Base-by-base conservation (phyloP, 2,329 filamentous ascomycete species). In the Fusarium robinianum region DNA sequence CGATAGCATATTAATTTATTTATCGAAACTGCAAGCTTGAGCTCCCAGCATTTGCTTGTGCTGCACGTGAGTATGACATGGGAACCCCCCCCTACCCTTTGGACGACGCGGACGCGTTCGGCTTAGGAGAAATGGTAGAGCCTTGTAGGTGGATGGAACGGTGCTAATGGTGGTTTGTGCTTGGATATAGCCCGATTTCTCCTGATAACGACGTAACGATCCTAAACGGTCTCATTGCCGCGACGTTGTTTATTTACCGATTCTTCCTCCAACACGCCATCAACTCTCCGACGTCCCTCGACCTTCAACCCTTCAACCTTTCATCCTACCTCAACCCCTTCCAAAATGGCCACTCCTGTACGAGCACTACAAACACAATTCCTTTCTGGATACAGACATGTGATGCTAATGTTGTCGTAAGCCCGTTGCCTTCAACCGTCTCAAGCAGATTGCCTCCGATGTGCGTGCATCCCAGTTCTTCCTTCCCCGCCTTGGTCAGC, bases 391-490 rank as follows among this genome's bases (percentile, higher is more conserved):
- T 18, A 12, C 17, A 18, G 26, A 12, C 24, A 32, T 10, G 32
- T 53, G 51, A 58, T 65, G 49, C 67, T 41, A 12, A 29, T 29
- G 24, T 16, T 24, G 23, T 63, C n/a, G n/a, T n/a, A n/a, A 92
- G 87, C 90, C 90, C 49, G 79, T 95, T 61, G 79, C 87, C 48
- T 78, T 84, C 59, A 84, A 83, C 63, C 79, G 90, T 56, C 81
- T 96, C 57, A 87, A 86, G 74, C 88, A 94, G 74, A 92, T 96
- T 67, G 85, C 88, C 60, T 84, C 81, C 66, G 87, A 92, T 76
- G 88, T 92, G 79, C 63, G 81, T 74, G 11, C 29, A 26, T 26
- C 43, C 46, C 29, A 17, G 25, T 19, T 32, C 19, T 35, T 50
- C 49, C 49, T 51, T 58, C 61, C 60, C 58, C 58, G 46, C 52